Conservation (phyloP, 2,329 filamentous ascomycete species). For the Thermochaetoides dissita region DNA sequence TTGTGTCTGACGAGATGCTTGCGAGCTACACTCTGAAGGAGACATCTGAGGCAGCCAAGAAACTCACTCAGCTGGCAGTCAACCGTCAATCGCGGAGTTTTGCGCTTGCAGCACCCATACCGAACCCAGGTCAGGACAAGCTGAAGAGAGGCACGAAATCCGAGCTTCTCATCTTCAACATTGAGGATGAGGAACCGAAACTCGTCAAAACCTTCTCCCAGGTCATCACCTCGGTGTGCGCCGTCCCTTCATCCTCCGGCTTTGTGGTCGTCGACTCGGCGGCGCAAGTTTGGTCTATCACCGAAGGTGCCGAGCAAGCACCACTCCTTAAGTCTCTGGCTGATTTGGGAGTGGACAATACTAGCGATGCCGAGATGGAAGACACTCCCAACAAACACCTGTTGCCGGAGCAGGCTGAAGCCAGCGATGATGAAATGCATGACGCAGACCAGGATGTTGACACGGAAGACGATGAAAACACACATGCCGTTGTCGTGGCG, state of each 20-base stretch:
- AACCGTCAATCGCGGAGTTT: slow-evolving; percentile 53
- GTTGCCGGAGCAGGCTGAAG: slow-evolving; percentile 28
- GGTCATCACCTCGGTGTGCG: slow-evolving; percentile 52
- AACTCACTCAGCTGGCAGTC: slow-evolving; percentile 55
- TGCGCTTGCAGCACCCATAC: slow-evolving; percentile 41
- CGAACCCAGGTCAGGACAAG: slow-evolving; percentile 12
- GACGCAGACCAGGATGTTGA: slow-evolving; percentile 20
- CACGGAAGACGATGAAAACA: slow-evolving; percentile 23
- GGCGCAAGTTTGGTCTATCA: slow-evolving; percentile 54
- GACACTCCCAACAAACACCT: slow-evolving; percentile 4
- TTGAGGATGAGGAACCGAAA: slow-evolving; percentile 44
- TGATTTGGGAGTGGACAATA: slow-evolving; percentile 32
- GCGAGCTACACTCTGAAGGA: slow-evolving; percentile 48
- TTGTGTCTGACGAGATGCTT: slow-evolving; percentile 62
- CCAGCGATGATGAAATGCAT: slow-evolving; percentile 27
- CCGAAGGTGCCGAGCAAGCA: slow-evolving; percentile 43
- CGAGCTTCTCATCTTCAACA: slow-evolving; percentile 53
- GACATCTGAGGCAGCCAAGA: slow-evolving; percentile 23
- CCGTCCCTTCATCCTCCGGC: slow-evolving; percentile 50
- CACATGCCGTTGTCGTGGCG: slow-evolving; percentile 46
- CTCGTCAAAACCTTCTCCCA: slow-evolving; percentile 42
- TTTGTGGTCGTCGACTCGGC: slow-evolving; percentile 65
- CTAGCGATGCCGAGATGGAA: slow-evolving; percentile 19
- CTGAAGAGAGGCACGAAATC: slow-evolving; percentile 27
- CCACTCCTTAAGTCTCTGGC: slow-evolving; percentile 41